These are phyloP conservation scores for Kalanchoe fedtschenkoi DNA, from an alignment of 164 flowering plant species.

Conservation along the genomic window DNA sequence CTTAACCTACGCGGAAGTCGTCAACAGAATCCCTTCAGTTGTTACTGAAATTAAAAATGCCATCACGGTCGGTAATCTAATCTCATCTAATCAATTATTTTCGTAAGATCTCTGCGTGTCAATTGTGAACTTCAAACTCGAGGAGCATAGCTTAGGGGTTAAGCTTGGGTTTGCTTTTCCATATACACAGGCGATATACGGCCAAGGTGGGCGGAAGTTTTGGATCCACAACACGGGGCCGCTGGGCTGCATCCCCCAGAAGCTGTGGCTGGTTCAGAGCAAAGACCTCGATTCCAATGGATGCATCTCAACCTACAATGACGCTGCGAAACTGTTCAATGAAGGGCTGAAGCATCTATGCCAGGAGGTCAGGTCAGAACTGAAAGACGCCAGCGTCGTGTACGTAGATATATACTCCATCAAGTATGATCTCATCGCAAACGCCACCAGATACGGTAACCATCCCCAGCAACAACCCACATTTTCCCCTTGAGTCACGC, in stretches of 20 bases:
- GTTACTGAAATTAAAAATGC: conserved; percentile 46
- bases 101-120: background rate
- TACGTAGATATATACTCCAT: conserved; percentile 48
- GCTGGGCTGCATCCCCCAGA: conserved; percentile 60
- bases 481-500: too few relatives aligned
- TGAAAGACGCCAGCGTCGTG: conserved; percentile 32
- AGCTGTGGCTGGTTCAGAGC: conserved; percentile 26
- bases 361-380: conserved; percentile 25
- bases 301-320: conserved; percentile 38
- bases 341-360: conserved; percentile 24
- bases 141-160: background rate
- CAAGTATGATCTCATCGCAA: conserved; percentile 55
- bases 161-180: background rate
- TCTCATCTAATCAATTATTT: too few relatives aligned
- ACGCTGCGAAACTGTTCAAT: conserved; percentile 46
- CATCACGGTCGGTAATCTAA: conserved; percentile 22
- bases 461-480: background rate
- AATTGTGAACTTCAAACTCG: background rate
- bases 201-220: conserved; percentile 56
- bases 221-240: conserved; percentile 83
- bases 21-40: conserved; percentile 35
- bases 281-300: conserved; percentile 36
- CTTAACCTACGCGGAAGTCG: conserved; percentile 32
- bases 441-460: conserved; percentile 47
- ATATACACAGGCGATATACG: conserved; percentile 27